Evolutionary conservation across 129 eudicot genomes (phyloP), one percentile per base, ranked within the genome.

Genomic region (Lonicera japonica): DNA sequence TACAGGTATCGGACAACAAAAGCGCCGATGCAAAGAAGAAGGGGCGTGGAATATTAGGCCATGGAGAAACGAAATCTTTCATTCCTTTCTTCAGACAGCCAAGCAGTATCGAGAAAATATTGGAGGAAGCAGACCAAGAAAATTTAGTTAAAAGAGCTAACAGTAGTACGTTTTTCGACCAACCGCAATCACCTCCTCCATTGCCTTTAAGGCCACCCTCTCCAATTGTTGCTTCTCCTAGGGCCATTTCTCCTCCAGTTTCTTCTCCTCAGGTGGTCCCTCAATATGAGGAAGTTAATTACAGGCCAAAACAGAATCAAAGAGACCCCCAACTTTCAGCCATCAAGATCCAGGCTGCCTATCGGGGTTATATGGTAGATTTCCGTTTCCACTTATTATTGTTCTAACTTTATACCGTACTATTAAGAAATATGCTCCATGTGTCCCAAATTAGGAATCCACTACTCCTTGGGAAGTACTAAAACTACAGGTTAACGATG

Each of bases 141-240:
- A 43, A 43, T 1, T 43, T 43, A 43, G 1, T 10, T 8, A 43
- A 2, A 1, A 43, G 5, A 11, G 5, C 50, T 29, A 29, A 29
- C 6, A 29, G 36, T 29, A 29, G 6, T 43, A 43, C 50, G 16
- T 14, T 14, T 43, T 43, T 43, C 13, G 13, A 43, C 2, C 50
- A 43, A 43, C 50, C 1, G 13, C 1, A 14, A 14, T 1, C 63
- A 21, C 60, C 13, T 2, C 50, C 16, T 14, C 8, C 50, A 43
- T 43, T 43, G 1, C 36, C 50, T 43, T 54, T 67, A 38, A 54
- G 53, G 40, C 16, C 58, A 22, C 13, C 56, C 29, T 65, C 70
- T 18, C 83, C 80, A 4, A 67, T 52, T 20, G 60, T 61, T 54
- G 20, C 70, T 41, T 53, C 71, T 43, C 55, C 55, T 1, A 50